phyloP scores from a whole-genome alignment of 1,284 basidiomycete species.

The Ganoderma resinaceum region DNA sequence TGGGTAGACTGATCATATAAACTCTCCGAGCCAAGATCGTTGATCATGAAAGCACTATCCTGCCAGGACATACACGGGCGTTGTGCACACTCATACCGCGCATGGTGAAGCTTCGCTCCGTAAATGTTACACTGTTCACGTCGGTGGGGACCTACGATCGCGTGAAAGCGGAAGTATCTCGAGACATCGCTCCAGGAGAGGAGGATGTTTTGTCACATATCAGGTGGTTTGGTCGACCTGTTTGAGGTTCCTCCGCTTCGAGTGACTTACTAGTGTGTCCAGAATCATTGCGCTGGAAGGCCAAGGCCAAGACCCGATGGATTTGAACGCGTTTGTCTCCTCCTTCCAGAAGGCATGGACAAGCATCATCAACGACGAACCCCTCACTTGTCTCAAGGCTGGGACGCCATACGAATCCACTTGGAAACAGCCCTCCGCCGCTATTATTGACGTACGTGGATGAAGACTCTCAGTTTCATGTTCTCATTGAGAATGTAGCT shows the following conservation, averaged over 20 bases:
- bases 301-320: background rate
- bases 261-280: background rate
- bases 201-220: conserved; percentile 1
- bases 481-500: background rate
- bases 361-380: background rate
- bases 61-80: background rate
- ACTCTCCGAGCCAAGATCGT: background rate
- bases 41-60: background rate
- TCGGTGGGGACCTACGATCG: background rate
- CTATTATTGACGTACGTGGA: conserved; percentile 1
- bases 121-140: background rate
- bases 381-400: background rate
- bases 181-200: background rate
- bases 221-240: background rate
- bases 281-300: background rate
- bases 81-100: conserved; percentile 1
- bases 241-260: background rate
- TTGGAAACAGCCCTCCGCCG: background rate
- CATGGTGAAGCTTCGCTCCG: background rate
- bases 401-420: background rate
- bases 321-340: background rate
- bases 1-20: background rate
- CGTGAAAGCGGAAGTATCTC: background rate
- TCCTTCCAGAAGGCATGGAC: conserved; percentile 2
- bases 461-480: background rate